Conservation (phyloP, 106 monocot genomes). For the Chionographis japonica region DNA sequence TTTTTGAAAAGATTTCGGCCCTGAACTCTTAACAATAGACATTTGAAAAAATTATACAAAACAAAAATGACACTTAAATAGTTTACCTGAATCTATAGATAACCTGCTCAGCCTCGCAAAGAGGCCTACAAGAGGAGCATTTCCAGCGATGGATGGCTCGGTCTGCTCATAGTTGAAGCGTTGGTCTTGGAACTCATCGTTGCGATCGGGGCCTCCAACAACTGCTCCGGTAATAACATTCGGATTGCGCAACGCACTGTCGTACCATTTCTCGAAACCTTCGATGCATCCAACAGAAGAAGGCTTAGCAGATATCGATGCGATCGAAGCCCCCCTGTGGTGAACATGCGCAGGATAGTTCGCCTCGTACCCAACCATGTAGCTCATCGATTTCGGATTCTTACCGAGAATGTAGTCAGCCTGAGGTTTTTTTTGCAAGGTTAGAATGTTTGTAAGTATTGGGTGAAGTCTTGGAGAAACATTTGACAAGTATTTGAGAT, state of each 20-base stretch:
- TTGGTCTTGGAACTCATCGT: constrained; percentile 59
- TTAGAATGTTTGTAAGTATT: too few relatives aligned
- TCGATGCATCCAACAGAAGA: constrained; percentile 47
- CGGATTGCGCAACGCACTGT: constrained; percentile 36
- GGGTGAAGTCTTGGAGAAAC: too few relatives aligned
- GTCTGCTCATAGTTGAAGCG: constrained; percentile 65
- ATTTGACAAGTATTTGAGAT: too few relatives aligned
- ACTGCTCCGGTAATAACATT: constrained; percentile 70
- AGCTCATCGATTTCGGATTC: constrained; percentile 74
- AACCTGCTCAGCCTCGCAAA: constrained; percentile 50
- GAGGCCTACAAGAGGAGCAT: constrained; percentile 72
- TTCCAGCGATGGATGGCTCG: constrained; percentile 67
- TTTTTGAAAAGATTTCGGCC: too few relatives aligned
- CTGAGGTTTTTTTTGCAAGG: constrained; percentile 8
- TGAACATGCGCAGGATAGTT: constrained; percentile 44
- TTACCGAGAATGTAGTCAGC: constrained; percentile 89
- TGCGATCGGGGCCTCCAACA: constrained; percentile 78
- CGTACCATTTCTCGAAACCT: constrained; percentile 65
- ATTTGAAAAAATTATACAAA: too few relatives aligned
- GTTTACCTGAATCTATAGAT: constrained; percentile 29
- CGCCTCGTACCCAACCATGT: constrained; percentile 67
- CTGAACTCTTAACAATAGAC: too few relatives aligned
- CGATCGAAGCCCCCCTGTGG: constrained; percentile 57
- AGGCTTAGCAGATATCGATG: constrained; percentile 17
- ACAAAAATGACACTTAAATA: too few relatives aligned